These are phyloP conservation scores for Chrysosphaeria jannelii DNA, from an alignment of 2,329 filamentous ascomycete genomes.

Conservation along the genomic window DNA sequence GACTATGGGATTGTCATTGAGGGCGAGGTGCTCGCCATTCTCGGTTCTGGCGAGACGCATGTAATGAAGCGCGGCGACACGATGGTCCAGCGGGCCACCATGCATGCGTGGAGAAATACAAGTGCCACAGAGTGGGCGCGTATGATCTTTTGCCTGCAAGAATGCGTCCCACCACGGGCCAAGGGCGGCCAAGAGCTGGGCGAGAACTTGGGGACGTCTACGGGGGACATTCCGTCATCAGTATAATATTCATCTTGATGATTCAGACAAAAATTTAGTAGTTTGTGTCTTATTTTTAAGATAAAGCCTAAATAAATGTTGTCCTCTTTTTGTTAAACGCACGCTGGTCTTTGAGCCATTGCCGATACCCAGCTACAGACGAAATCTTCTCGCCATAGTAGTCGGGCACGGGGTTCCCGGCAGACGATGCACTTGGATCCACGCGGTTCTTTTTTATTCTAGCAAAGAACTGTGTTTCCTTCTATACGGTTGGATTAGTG, in stretches of 20 bases:
- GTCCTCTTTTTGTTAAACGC: slow-evolving; percentile 83
- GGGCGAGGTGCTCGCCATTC: slow-evolving; percentile 3
- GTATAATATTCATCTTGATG: too few species aligned
- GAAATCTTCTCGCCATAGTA: slow-evolving; percentile 97
- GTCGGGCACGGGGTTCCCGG: slow-evolving; percentile 80
- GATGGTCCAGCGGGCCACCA: slow-evolving; percentile 16
- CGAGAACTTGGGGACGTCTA: too few species aligned
- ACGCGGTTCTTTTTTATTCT: slow-evolving; percentile 79
- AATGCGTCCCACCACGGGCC: slow-evolving; percentile 6
- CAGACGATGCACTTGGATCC: slow-evolving; percentile 65
- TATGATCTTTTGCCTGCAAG: slow-evolving; percentile 14
- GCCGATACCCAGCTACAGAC: slow-evolving; percentile 66
- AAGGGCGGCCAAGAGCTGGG: too few species aligned
- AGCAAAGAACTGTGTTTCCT: slow-evolving; percentile 82
- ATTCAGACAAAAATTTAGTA: too few species aligned
- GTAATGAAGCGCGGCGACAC: slow-evolving; percentile 6
- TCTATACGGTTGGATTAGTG: slow-evolving; percentile 16
- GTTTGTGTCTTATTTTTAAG: too few species aligned
- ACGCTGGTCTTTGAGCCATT: slow-evolving; percentile 92
- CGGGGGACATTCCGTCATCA: too few species aligned
- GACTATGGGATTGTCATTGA: slow-evolving; percentile 6
- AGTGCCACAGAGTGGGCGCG: slow-evolving; percentile 16
- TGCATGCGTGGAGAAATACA: slow-evolving; percentile 21
- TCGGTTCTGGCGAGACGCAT: slow-evolving; percentile 4
- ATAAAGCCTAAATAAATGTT: slow-evolving; percentile 27